Conservation (phyloP, 495 filamentous ascomycete species). For the Xylaria acuta region DNA sequence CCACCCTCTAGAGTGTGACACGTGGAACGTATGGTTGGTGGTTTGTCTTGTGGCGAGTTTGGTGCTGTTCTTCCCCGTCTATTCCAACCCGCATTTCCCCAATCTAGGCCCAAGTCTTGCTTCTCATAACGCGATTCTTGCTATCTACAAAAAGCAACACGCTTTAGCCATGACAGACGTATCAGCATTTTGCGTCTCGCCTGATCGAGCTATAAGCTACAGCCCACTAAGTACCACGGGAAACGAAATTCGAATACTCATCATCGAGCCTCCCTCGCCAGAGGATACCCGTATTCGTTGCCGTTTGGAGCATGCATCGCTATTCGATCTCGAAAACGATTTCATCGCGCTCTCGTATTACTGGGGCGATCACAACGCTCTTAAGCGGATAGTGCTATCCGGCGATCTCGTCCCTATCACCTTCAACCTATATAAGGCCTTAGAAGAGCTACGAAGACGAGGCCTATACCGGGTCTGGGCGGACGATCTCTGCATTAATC, state of each 20-base stretch:
- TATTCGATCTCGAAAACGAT: constrained; percentile 18
- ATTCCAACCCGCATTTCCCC: neutral
- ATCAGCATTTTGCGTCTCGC: constrained; percentile 3
- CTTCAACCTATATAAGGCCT: constrained; percentile 18
- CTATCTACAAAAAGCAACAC: neutral
- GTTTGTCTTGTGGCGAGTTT: neutral
- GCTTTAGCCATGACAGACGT: constrained; percentile 16
- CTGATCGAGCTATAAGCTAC: constrained; percentile 15
- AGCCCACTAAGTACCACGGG: neutral
- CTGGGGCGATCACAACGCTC: constrained; percentile 19
- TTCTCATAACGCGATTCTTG: neutral
- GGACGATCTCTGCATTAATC: constrained; percentile 35
- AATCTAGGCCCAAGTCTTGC: neutral
- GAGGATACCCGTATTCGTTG: constrained; percentile 10
- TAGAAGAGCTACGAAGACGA: constrained; percentile 15
- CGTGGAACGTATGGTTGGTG: constrained; percentile 23
- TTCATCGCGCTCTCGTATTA: constrained; percentile 23
- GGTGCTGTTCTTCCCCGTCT: neutral
- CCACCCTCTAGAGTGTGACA: constrained; percentile 11
- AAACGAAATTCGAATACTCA: constrained; percentile 23
- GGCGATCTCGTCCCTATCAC: constrained; percentile 5
- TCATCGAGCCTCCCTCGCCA: constrained; percentile 4
- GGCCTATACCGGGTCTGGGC: constrained; percentile 27
- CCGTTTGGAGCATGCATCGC: constrained; percentile 12
- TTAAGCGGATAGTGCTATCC: constrained; percentile 6